These are phyloP conservation scores for Didymella sp. DNA, from an alignment of 2,329 filamentous ascomycete species.

Conservation along the genomic window DNA sequence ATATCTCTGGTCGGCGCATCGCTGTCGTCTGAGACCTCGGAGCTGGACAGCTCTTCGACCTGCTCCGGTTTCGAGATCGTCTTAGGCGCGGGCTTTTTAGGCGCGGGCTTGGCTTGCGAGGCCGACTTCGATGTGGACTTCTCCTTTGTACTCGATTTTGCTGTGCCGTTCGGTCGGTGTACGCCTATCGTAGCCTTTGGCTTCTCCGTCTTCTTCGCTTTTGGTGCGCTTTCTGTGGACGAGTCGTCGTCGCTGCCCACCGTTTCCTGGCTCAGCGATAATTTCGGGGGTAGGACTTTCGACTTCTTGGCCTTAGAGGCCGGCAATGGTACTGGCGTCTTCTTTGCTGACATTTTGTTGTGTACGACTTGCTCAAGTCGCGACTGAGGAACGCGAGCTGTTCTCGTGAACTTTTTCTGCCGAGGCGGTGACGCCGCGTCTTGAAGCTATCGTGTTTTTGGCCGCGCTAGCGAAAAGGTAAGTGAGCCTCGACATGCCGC, in stretches of 20 bases:
- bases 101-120: constrained; percentile 16
- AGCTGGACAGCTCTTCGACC: constrained; percentile 34
- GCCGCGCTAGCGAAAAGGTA: constrained; percentile 26
- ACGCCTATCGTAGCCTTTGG: constrained; percentile 41
- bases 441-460: constrained; percentile 12
- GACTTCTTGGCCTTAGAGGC: constrained; percentile 37
- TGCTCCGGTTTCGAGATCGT: constrained; percentile 30
- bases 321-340: constrained; percentile 46
- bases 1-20: constrained; percentile 28
- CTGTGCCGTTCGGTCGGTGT: constrained; percentile 38
- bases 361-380: constrained; percentile 21
- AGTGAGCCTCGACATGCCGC: constrained; percentile 19
- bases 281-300: constrained; percentile 29
- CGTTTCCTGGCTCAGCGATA: constrained; percentile 46
- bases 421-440: neutral
- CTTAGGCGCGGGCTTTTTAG: constrained; percentile 34
- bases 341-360: constrained; percentile 47
- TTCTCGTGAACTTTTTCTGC: constrained; percentile 40
- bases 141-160: constrained; percentile 27
- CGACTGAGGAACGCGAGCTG: constrained; percentile 24
- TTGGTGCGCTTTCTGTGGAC: constrained; percentile 27
- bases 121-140: constrained; percentile 20
- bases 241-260: constrained; percentile 46
- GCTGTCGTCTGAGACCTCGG: constrained; percentile 35
- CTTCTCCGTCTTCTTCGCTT: constrained; percentile 28